These are phyloP conservation scores for Acmispon strigosus DNA, from an alignment of 306 rosid species.

Conservation along the genomic window DNA sequence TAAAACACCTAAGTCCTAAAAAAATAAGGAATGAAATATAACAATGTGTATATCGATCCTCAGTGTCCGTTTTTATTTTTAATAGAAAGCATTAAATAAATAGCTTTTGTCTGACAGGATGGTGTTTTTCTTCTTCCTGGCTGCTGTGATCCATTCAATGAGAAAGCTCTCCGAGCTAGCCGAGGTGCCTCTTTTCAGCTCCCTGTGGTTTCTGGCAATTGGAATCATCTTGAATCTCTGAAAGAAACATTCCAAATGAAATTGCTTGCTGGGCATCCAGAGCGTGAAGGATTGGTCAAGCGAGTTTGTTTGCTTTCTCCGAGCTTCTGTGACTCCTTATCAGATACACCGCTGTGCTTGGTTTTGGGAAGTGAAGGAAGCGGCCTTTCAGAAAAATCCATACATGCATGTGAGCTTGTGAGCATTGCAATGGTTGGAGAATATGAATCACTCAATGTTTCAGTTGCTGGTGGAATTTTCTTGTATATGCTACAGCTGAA, in stretches of 20 bases:
- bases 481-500: slow-evolving; percentile 59
- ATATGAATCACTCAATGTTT: slow-evolving; percentile 88
- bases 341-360: slow-evolving; percentile 53
- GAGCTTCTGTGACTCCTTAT: slow-evolving; percentile 42
- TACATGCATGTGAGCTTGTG: slow-evolving; percentile 63
- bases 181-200: slow-evolving; percentile 94
- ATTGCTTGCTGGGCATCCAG: slow-evolving; percentile 79
- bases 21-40: neutral
- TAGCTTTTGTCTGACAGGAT: slow-evolving; percentile 37
- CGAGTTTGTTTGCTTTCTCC: slow-evolving; percentile 43
- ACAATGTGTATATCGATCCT: neutral
- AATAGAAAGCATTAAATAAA: neutral
- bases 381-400: slow-evolving; percentile 68
- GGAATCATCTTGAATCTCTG: slow-evolving; percentile 61
- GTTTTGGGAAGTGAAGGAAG: slow-evolving; percentile 91
- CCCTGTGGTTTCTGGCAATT: slow-evolving; percentile 66
- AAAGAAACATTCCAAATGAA: slow-evolving; percentile 50
- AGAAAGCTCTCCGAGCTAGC: slow-evolving; percentile 92
- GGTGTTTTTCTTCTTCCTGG: slow-evolving; percentile 91
- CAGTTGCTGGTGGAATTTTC: slow-evolving; percentile 98
- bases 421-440: slow-evolving; percentile 90
- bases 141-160: slow-evolving; percentile 91
- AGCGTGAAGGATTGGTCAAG: slow-evolving; percentile 35
- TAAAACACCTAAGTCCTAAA: neutral
- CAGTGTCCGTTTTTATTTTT: neutral